phyloP scores from a whole-genome alignment of 2,329 filamentous ascomycete genomes.

The Sclerotinia subarctica region DNA sequence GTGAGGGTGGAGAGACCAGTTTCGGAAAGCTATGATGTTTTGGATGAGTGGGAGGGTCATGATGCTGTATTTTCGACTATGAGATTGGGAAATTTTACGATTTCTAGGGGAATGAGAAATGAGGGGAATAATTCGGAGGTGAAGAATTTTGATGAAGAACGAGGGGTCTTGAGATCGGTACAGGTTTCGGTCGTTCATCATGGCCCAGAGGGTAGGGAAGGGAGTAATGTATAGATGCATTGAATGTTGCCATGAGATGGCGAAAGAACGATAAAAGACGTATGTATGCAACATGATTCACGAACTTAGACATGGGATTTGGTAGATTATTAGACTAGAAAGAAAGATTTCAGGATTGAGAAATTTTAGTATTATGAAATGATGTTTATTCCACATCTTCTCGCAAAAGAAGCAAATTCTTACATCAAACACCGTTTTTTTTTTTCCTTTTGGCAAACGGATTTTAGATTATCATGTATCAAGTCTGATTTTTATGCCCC shows the following conservation, averaged over 20 bases:
- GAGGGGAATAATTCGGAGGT: not conserved
- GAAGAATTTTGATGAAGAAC: not conserved
- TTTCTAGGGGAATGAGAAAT: not conserved
- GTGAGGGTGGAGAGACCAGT: not conserved
- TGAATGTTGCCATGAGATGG: not conserved
- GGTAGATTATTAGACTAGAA: too few relatives aligned
- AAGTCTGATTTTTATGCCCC: too few relatives aligned
- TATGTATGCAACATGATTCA: too few relatives aligned
- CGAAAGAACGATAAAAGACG: not conserved
- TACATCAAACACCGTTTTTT: too few relatives aligned
- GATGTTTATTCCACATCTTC: too few relatives aligned
- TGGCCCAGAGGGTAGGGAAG: not conserved
- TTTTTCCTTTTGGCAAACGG: too few relatives aligned
- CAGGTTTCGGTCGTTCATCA: not conserved
- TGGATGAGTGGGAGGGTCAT: not conserved
- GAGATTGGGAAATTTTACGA: not conserved
- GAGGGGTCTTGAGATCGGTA: not conserved
- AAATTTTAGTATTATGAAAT: too few relatives aligned
- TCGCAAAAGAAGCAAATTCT: too few relatives aligned
- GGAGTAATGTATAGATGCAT: accelerated
- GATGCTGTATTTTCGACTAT: not conserved
- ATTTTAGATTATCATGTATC: too few relatives aligned
- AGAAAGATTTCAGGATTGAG: too few relatives aligned
- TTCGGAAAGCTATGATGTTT: not conserved
- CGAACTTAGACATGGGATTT: too few relatives aligned